Evolutionary conservation across 192 early-diverging fungal species (phyloP), one percentile per base, ranked within the genome.

Genomic region (Phycomyces blakesleeanus): DNA sequence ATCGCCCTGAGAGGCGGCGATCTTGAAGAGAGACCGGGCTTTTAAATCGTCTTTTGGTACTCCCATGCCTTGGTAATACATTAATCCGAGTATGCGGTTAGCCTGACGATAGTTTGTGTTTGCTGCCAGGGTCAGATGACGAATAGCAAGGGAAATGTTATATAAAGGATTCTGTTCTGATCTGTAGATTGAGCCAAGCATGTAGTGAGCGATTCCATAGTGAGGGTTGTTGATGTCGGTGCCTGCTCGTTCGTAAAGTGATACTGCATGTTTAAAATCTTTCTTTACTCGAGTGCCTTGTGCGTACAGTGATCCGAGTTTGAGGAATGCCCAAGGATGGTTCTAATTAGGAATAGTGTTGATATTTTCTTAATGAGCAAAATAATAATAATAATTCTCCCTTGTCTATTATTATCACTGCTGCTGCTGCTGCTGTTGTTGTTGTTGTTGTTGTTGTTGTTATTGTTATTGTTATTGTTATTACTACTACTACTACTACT

Each of bases 81-180:
- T 16, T 4, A 22, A 24, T 16, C 57, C 57, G 5, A 59, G 20
- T 12, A 56, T 42, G 22, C 55, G 56, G 25, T 57, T 56, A 9
- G 64, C 64, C 21, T 66, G 55, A 37, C 27, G 18, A 15, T 66
- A 34, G 15, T 44, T 16, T 29, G 29, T 42, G 39, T 24, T 42
- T 37, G 55, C 63, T 26, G 55, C 54, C 3, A 47, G 44, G 11
- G 44, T n/a, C 44, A 47, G 18, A 47, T 47, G 44, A 47, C 11
- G 3, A 11, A 47, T 3, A 12, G 44, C 44, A 47, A 47, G 44
- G 44, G 12, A 2, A 14, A 47, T 2, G 18, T 47, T 47, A 3
- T 3, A 18, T 47, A 34, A 34, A 34, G 29, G 7, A 7, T 2
- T 18, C 18, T 47, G 15, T 7, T 18, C 44, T 47, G 44, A 47